Percentiles rank a stretch among this genome's conserved stretches.
phyloP scores from a whole-genome alignment of 345 rosid genomes.

The Moringa oleifera region DNA sequence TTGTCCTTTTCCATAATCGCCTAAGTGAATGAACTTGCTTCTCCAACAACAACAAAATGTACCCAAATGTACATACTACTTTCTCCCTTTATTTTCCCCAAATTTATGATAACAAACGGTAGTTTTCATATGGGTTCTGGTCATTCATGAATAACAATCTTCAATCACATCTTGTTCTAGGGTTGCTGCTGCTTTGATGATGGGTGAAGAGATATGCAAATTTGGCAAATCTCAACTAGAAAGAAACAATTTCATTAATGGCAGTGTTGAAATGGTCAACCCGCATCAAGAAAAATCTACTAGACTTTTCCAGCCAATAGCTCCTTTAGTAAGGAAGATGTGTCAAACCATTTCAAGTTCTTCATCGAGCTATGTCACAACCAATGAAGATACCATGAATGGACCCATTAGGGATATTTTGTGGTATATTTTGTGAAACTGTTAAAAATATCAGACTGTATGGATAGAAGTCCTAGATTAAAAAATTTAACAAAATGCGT shows the following conservation, averaged over 20 bases:
- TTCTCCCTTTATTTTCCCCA: background rate
- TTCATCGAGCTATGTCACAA: too few relatives aligned
- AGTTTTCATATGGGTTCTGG: background rate
- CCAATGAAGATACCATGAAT: too few relatives aligned
- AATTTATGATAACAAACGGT: too few relatives aligned
- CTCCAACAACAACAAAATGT: slow-evolving; percentile 56
- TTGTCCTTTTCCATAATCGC: slow-evolving; percentile 59
- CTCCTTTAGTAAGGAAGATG: slow-evolving; percentile 88
- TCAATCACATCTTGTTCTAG: slow-evolving; percentile 11
- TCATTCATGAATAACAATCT: too few relatives aligned
- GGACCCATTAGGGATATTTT: too few relatives aligned
- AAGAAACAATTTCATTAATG: slow-evolving; percentile 42
- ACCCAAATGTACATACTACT: slow-evolving; percentile 53
- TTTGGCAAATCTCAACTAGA: slow-evolving; percentile 72
- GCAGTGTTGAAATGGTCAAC: slow-evolving; percentile 40
- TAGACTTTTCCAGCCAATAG: slow-evolving; percentile 96
- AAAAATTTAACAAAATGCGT: too few relatives aligned
- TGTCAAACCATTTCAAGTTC: slow-evolving; percentile 82
- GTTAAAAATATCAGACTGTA: too few relatives aligned
- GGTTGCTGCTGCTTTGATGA: slow-evolving; percentile 64
- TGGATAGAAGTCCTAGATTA: too few relatives aligned
- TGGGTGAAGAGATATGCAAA: slow-evolving; percentile 67
- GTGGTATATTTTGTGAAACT: too few relatives aligned
- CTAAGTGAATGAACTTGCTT: slow-evolving; percentile 53
- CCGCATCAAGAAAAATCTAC: slow-evolving; percentile 97